Conservation (phyloP, 2,329 filamentous ascomycete species). For the Diaporthe velutina region DNA sequence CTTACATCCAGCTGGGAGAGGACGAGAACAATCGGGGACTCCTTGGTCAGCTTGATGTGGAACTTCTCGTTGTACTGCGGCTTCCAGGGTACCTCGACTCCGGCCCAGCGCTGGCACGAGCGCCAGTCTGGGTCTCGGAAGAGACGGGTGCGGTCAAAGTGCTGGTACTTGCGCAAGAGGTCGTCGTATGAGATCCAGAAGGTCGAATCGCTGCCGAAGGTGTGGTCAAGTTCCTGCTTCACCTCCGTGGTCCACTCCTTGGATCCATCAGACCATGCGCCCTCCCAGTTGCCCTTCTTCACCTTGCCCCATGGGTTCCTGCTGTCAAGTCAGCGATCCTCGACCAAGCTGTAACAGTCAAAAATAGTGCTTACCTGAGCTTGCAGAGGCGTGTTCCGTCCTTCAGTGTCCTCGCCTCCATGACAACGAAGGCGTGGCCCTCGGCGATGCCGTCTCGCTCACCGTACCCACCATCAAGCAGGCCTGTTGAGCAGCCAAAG, state of each 20-base stretch:
- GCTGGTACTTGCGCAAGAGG: conserved; percentile 69
- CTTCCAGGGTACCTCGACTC: conserved; percentile 66
- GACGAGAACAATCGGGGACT: conserved; percentile 66
- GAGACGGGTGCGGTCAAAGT: conserved; percentile 69
- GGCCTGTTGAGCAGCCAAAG: conserved; percentile 70
- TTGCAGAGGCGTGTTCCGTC: conserved; percentile 74
- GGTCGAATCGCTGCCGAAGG: conserved; percentile 81
- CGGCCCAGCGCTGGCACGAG: conserved; percentile 59
- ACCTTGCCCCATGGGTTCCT: conserved; percentile 83
- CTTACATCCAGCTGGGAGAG: conserved; percentile 69
- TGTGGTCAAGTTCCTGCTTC: conserved; percentile 79
- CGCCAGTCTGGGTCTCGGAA: conserved; percentile 68
- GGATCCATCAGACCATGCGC: conserved; percentile 83
- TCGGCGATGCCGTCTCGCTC: conserved; percentile 70
- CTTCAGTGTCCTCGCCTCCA: conserved; percentile 65
- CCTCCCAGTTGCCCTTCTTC: conserved; percentile 84
- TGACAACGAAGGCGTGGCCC: conserved; percentile 72
- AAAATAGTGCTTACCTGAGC: conserved; percentile 55
- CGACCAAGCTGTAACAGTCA: rapidly evolving
- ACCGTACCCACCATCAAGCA: conserved; percentile 59
- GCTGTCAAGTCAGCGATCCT: conserved; percentile 42
- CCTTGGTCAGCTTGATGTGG: conserved; percentile 60
- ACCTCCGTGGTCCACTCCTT: conserved; percentile 88
- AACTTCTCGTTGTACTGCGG: conserved; percentile 69
- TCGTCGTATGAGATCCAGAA: conserved; percentile 73